Percentiles rank a stretch among this genome's conserved stretches.
phyloP scores from a whole-genome alignment of 2,329 filamentous ascomycete species.

The Sporothrix protearum region DNA sequence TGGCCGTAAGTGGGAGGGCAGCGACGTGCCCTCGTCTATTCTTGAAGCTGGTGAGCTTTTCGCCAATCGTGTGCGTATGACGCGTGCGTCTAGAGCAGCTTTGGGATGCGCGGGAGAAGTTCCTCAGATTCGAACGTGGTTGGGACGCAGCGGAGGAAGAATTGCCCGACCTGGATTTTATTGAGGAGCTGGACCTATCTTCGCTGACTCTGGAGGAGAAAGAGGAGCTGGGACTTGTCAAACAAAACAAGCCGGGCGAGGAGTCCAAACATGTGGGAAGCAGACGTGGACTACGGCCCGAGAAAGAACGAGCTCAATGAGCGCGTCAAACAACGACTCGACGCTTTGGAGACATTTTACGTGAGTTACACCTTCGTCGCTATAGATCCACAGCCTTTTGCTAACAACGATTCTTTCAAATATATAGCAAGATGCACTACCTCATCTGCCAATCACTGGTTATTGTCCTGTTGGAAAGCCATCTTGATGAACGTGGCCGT shows the following conservation, averaged over 20 bases:
- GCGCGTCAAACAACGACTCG: constrained; percentile 61
- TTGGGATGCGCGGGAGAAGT: constrained; percentile 89
- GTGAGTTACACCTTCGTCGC: constrained; percentile 47
- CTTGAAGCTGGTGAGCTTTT: constrained; percentile 93
- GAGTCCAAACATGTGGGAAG: background rate
- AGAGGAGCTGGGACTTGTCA: constrained; percentile 47
- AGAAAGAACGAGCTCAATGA: constrained; percentile 46
- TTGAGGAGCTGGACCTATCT: constrained; percentile 41
- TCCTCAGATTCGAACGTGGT: constrained; percentile 86
- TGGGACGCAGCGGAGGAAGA: constrained; percentile 56
- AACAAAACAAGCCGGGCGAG: constrained; percentile 32
- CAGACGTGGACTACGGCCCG: constrained; percentile 51
- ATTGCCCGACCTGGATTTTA: constrained; percentile 39
- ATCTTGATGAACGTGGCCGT: constrained; percentile 84
- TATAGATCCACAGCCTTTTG: background rate
- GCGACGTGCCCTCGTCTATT: constrained; percentile 89
- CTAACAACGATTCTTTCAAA: background rate
- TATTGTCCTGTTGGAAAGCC: constrained; percentile 83
- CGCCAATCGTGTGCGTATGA: constrained; percentile 84
- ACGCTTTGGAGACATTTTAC: constrained; percentile 79
- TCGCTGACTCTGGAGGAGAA: constrained; percentile 42
- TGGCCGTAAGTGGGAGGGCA: constrained; percentile 86
- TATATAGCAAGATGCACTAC: constrained; percentile 65
- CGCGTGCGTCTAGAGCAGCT: constrained; percentile 84
- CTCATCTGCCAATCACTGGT: constrained; percentile 89